Conservation (phyloP, 768 basidiomycete species). For the Crassisporium funariophilum region DNA sequence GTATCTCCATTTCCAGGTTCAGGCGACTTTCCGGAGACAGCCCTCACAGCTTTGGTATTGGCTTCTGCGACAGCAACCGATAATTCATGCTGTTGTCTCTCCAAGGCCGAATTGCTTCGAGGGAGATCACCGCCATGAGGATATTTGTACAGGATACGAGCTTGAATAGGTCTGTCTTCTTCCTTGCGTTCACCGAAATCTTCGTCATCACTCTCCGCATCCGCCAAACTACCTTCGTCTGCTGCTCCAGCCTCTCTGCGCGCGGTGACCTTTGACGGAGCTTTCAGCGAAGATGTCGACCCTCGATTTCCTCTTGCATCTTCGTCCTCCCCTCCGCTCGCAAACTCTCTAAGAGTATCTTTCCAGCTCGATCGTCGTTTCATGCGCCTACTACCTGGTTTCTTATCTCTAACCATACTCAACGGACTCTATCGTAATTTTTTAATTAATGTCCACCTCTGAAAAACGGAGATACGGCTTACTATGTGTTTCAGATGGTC, state of each 20-base stretch:
- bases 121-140: constrained; percentile 24
- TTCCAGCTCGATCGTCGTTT: constrained; percentile 62
- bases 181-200: constrained; percentile 55
- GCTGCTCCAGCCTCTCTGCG: constrained; percentile 26
- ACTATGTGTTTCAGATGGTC: constrained; percentile 85
- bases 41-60: constrained; percentile 44
- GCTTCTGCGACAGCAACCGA: constrained; percentile 54
- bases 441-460: constrained; percentile 1
- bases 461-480: constrained; percentile 15
- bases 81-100: constrained; percentile 53
- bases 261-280: constrained; percentile 24
- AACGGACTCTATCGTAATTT: constrained; percentile 65
- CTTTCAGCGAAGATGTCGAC: constrained; percentile 31
- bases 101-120: constrained; percentile 42
- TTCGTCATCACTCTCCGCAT: constrained; percentile 55
- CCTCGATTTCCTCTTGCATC: constrained; percentile 13
- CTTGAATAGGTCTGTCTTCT: constrained; percentile 74
- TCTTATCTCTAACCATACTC: constrained; percentile 83
- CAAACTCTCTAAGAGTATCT: constrained; percentile 53
- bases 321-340: constrained; percentile 38
- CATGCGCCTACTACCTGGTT: constrained; percentile 46
- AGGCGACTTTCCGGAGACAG: constrained; percentile 30
- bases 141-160: constrained; percentile 68
- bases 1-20: constrained; percentile 31
- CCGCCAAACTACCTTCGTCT: constrained; percentile 55